These are phyloP conservation scores for Cicer cuneatum DNA, from an alignment of 306 rosid species.

Conservation along the genomic window DNA sequence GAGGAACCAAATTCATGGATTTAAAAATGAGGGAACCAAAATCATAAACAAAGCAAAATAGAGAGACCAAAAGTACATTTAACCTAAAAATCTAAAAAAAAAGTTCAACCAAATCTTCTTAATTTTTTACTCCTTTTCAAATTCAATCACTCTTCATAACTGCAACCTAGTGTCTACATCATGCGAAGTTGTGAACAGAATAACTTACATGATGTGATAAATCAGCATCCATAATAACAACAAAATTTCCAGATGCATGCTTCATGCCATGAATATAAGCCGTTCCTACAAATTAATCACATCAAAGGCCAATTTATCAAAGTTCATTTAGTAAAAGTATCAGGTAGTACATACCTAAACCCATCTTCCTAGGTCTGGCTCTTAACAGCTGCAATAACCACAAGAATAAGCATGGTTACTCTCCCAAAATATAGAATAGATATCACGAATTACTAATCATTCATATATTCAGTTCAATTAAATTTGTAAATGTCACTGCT, in stretches of 20 bases:
- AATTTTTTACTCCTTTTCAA: conserved; percentile 13
- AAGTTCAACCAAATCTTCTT: conserved; percentile 12
- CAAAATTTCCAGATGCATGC: conserved; percentile 94
- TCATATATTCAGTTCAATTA: conserved; percentile 16
- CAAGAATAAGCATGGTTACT: conserved; percentile 28
- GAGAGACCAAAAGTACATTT: too few relatives aligned
- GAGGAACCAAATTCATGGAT: too few relatives aligned
- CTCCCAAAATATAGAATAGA: conserved; percentile 14
- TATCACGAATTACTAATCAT: not conserved
- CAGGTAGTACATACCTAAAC: conserved; percentile 65
- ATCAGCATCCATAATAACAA: conserved; percentile 97
- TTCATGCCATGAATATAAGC: conserved; percentile 92
- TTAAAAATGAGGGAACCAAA: too few relatives aligned
- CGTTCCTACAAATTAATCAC: conserved; percentile 70
- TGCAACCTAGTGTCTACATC: conserved; percentile 24
- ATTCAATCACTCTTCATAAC: conserved; percentile 21
- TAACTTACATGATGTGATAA: conserved; percentile 87
- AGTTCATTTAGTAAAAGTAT: conserved; percentile 1
- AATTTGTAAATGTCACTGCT: conserved; percentile 41
- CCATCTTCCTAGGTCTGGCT: conserved; percentile 90
- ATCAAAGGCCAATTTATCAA: conserved; percentile 42
- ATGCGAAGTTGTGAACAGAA: not conserved
- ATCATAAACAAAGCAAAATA: too few relatives aligned
- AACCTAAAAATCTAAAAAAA: not conserved
- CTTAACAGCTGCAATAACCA: conserved; percentile 70